Evolutionary conservation across 2,329 filamentous ascomycete species (phyloP).

Genomic region (Stagonosporopsis rhizophila): DNA sequence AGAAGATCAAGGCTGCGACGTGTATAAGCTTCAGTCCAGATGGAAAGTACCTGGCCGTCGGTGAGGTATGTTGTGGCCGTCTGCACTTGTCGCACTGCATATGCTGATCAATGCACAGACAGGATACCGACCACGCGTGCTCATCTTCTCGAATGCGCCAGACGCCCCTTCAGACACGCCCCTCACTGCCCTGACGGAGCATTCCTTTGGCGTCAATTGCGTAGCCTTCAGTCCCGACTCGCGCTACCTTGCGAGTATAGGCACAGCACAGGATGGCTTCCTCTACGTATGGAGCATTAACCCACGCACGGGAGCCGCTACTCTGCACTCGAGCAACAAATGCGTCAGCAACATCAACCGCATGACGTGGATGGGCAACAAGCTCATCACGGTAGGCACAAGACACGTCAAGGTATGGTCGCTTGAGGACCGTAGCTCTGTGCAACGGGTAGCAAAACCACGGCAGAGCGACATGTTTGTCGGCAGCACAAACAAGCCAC

Average conservation of each 20-base stretch:
- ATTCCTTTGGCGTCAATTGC: constrained; percentile 85
- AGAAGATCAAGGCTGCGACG: constrained; percentile 92
- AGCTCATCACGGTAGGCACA: constrained; percentile 83
- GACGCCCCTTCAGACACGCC: constrained; percentile 82
- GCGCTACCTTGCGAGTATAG: constrained; percentile 85
- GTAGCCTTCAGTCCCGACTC: constrained; percentile 91
- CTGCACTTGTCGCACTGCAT: background rate
- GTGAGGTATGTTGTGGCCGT: constrained; percentile 66
- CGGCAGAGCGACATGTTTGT: constrained; percentile 50
- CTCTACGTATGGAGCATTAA: constrained; percentile 91
- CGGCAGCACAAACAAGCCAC: constrained; percentile 62
- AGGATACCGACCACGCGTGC: constrained; percentile 87
- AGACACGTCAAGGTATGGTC: constrained; percentile 95
- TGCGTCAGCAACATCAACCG: constrained; percentile 86
- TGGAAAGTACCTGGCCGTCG: constrained; percentile 86
- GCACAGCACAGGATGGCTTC: constrained; percentile 89
- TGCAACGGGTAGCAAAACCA: constrained; percentile 59
- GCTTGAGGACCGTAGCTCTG: constrained; percentile 67
- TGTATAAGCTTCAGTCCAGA: constrained; percentile 89
- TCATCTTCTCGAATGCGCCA: constrained; percentile 82
- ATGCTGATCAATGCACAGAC: constrained; percentile 61
- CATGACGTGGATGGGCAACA: constrained; percentile 90
- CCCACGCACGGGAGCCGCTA: constrained; percentile 78
- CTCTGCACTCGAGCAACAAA: constrained; percentile 84
- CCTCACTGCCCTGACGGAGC: constrained; percentile 84